Evolutionary conservation across 306 rosid species (phyloP).

Genomic region (Corylus heterophylla): DNA sequence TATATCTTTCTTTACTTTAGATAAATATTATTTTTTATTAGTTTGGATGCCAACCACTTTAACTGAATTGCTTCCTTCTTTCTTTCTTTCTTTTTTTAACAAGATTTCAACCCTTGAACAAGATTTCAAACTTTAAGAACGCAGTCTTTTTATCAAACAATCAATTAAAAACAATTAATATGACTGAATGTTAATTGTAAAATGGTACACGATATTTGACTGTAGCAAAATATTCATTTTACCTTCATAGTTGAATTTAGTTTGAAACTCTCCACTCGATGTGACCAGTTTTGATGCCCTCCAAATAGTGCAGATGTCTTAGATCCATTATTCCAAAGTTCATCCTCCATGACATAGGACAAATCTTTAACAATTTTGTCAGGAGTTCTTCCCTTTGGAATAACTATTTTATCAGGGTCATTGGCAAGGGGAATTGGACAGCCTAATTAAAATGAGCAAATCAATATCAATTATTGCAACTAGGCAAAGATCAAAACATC

Average conservation of each 20-base stretch:
- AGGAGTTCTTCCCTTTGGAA: slow-evolving; percentile 71
- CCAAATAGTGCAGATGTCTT: slow-evolving; percentile 75
- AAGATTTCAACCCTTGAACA: too few relatives aligned
- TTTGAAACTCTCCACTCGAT: slow-evolving; percentile 81
- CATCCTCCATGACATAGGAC: slow-evolving; percentile 53
- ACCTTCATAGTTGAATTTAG: slow-evolving; percentile 83
- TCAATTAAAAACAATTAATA: background rate
- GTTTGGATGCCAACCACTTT: too few relatives aligned
- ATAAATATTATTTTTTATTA: too few relatives aligned
- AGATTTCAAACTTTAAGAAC: background rate
- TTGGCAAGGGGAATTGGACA: slow-evolving; percentile 72
- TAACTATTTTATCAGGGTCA: slow-evolving; percentile 65
- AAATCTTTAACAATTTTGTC: slow-evolving; percentile 61
- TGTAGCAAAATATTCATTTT: slow-evolving; percentile 20
- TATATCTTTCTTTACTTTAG: too few relatives aligned
- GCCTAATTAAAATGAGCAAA: slow-evolving; percentile 50
- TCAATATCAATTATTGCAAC: slow-evolving; percentile 10
- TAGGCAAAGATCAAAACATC: slow-evolving; percentile 19
- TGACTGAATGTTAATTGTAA: background rate
- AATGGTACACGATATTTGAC: too few relatives aligned
- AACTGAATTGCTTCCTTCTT: too few relatives aligned
- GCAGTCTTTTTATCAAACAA: background rate
- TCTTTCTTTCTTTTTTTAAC: too few relatives aligned
- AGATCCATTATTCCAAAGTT: slow-evolving; percentile 35
- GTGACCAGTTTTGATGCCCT: slow-evolving; percentile 79